Evolutionary conservation across 148 eudicot species (phyloP).

Genomic region (Selenicereus undatus): DNA sequence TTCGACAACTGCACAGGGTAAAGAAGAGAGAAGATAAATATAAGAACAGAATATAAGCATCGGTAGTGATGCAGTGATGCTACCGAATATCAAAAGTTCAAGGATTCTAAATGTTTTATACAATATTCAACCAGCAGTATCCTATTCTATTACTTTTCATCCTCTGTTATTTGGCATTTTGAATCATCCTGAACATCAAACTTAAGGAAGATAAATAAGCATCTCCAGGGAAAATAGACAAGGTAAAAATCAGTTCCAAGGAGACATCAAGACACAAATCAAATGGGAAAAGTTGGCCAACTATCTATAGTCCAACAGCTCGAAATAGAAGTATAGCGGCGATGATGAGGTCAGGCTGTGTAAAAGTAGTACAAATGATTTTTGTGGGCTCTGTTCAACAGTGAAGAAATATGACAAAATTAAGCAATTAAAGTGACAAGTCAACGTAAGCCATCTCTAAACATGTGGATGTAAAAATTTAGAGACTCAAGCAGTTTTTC

Average conservation of each 20-base stretch:
- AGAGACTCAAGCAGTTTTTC: not conserved
- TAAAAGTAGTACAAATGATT: not conserved
- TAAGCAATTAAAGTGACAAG: not conserved
- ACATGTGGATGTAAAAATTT: not conserved
- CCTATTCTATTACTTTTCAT: not conserved
- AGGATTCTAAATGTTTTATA: not conserved
- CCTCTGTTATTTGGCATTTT: not conserved
- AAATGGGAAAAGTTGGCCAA: not conserved
- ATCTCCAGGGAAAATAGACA: not conserved
- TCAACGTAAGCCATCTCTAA: not conserved
- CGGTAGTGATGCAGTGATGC: not conserved
- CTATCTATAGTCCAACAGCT: not conserved
- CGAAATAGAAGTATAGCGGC: not conserved
- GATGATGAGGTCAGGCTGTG: not conserved
- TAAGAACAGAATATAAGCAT: not conserved
- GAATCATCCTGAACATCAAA: not conserved
- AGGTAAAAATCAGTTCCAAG: not conserved
- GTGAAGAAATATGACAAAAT: not conserved
- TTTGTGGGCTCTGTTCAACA: not conserved
- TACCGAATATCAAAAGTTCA: not conserved
- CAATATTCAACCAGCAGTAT: not conserved
- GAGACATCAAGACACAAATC: not conserved
- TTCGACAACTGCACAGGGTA: not conserved
- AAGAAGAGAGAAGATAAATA: not conserved
- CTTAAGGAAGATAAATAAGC: not conserved